Evolutionary conservation across 805 yeast species (phyloP), one percentile per base, ranked within the genome.

Genomic region (Kuraishia hungarica): DNA sequence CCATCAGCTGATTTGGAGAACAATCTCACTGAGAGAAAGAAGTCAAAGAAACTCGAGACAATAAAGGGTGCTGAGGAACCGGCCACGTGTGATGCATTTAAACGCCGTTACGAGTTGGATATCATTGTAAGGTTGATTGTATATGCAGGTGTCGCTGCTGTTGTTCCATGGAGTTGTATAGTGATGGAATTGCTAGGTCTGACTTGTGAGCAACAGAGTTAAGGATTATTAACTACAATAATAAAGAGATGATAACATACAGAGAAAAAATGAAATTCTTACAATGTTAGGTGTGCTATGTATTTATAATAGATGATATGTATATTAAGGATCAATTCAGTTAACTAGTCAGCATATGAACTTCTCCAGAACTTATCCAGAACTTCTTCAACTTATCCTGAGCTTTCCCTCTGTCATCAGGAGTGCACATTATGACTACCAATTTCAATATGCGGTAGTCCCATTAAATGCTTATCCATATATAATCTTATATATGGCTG

Each of bases 91-190:
- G 80, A 78, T 17, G 87, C 82, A 0, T 81, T 79, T 62, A 76
- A 75, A 56, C 78, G 82, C 2, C 76, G 92, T 52, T 84, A 86
- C 61, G 91, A 84, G 55, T 84, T 87, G 29, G 93, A 87, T 58
- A 87, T 89, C 2, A 69, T 89, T 35, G 91, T 94, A 10, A 77
- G 96, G 62, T 72, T 88, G 58, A 69, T 87, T 19, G 87, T 91
- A 1, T 93, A 93, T 69, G 85, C 88, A 0, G 98, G 98, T 0
- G 82, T 93, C 28, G 79, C 94, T 0, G 62, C 75, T 26, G 68
- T 79, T 35, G 86, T 87, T 0, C 68, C 79, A 22, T 73, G 77
- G 76, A 76, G 75, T 15, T 69, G 71, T 17, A 21, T 20, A n/a
- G 19, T 51, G n/a, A 54, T 56, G 46, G 43, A 50, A 21, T 21